Evolutionary conservation across 805 yeast species (phyloP).

Genomic region (Cyberlindnera euphorbiae): DNA sequence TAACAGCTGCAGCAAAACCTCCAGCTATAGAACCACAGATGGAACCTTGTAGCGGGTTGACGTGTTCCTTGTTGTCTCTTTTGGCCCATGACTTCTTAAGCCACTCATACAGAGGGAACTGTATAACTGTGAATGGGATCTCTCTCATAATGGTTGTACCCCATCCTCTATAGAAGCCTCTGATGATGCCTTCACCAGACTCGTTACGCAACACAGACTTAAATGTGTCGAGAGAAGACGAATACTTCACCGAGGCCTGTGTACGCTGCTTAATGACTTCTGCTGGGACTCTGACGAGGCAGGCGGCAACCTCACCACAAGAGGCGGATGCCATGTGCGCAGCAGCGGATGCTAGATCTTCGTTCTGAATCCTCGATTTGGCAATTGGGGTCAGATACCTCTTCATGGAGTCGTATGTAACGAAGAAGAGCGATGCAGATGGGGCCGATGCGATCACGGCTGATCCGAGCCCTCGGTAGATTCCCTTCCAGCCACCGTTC

Average conservation of each 20-base stretch:
- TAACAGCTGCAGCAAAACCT: constrained; percentile 73
- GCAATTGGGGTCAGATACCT: constrained; percentile 35
- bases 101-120: constrained; percentile 89
- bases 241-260: constrained; percentile 55
- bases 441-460: constrained; percentile 96
- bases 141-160: constrained; percentile 88
- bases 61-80: constrained; percentile 31
- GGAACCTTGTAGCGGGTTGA: constrained; percentile 74
- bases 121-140: constrained; percentile 94
- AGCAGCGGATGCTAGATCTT: constrained; percentile 29
- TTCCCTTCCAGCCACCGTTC: constrained; percentile 92
- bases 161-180: constrained; percentile 92
- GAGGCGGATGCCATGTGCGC: constrained; percentile 89
- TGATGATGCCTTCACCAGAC: constrained; percentile 71
- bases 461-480: constrained; percentile 89
- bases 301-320: constrained; percentile 88
- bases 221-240: constrained; percentile 72
- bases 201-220: constrained; percentile 54
- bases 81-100: constrained; percentile 58
- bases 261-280: constrained; percentile 95
- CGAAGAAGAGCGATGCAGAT: constrained; percentile 67
- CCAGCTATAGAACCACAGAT: constrained; percentile 80
- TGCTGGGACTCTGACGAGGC: constrained; percentile 92
- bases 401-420: constrained; percentile 81
- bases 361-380: constrained; percentile 25